Conservation (phyloP, 2,329 filamentous ascomycete genomes). For the Aureobasidium pullulans region DNA sequence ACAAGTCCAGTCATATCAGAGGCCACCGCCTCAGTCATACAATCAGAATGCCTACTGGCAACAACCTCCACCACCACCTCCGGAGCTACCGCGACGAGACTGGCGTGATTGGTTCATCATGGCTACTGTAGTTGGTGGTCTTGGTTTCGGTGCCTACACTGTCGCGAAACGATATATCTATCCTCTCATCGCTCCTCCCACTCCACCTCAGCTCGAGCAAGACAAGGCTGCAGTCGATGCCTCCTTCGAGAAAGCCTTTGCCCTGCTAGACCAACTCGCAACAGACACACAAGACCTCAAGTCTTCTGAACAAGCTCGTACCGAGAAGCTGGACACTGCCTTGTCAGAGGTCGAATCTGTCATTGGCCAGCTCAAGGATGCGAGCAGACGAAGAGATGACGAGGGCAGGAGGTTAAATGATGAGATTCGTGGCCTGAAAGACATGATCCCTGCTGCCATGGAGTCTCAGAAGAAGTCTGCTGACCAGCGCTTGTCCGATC, state of each 20-base stretch:
- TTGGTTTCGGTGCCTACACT: slow-evolving; percentile 81
- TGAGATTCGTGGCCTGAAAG: slow-evolving; percentile 75
- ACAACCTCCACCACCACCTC: slow-evolving; percentile 45
- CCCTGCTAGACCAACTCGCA: slow-evolving; percentile 81
- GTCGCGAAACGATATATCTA: slow-evolving; percentile 89
- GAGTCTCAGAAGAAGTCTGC: slow-evolving; percentile 79
- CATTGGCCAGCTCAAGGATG: slow-evolving; percentile 71
- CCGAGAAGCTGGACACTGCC: slow-evolving; percentile 72
- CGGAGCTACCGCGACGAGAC: slow-evolving; percentile 67
- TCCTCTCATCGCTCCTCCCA: slow-evolving; percentile 86
- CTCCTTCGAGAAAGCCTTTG: slow-evolving; percentile 86
- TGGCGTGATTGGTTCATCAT: slow-evolving; percentile 99
- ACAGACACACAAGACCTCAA: slow-evolving; percentile 88
- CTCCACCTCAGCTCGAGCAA: slow-evolving; percentile 84
- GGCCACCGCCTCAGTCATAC: slow-evolving; percentile 31
- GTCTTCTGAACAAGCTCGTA: slow-evolving; percentile 74
- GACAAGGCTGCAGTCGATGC: slow-evolving; percentile 91
- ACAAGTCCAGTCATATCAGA: slow-evolving; percentile 21
- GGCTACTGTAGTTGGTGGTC: slow-evolving; percentile 87
- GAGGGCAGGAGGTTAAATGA: slow-evolving; percentile 80
- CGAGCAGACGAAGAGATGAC: slow-evolving; percentile 74
- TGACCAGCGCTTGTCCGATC: slow-evolving; percentile 73
- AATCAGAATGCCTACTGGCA: slow-evolving; percentile 46
- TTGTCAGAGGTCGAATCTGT: slow-evolving; percentile 79
- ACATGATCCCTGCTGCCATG: slow-evolving; percentile 80